Evolutionary conservation across 345 rosid genomes (phyloP).

Genomic region (Populus nigra): DNA sequence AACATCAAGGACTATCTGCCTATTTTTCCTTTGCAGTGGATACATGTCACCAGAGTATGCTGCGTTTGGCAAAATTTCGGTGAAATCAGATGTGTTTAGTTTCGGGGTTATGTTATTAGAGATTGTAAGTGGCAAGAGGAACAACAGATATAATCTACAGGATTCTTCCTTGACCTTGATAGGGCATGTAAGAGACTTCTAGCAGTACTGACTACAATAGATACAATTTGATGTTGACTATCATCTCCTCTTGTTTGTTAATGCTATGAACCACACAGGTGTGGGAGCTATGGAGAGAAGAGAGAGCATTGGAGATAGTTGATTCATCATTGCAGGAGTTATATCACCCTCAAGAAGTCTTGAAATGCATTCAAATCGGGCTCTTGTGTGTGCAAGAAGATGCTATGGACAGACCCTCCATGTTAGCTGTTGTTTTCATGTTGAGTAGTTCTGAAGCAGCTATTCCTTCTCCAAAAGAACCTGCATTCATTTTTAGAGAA

Average conservation of each 20-base stretch:
- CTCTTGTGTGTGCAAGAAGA: conserved; percentile 11
- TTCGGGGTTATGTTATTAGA: conserved; percentile 15
- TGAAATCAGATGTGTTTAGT: conserved; percentile 28
- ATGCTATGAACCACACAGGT: neutral
- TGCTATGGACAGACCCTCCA: neutral
- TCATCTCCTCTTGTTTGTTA: neutral
- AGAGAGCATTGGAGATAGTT: neutral
- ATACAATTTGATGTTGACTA: neutral
- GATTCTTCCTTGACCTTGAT: conserved; percentile 13
- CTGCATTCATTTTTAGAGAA: neutral
- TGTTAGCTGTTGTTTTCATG: conserved; percentile 3
- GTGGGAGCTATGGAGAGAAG: conserved; percentile 6
- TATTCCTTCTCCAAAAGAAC: neutral
- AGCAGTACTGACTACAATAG: neutral
- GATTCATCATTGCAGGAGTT: neutral
- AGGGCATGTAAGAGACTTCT: conserved; percentile 9
- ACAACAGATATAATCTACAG: neutral
- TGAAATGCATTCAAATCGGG: conserved; percentile 16
- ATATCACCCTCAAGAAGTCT: neutral
- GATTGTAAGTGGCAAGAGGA: conserved; percentile 13
- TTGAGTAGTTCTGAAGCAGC: neutral
- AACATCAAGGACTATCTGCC: neutral
- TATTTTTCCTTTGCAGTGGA: conserved; percentile 6
- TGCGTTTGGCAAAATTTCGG: conserved; percentile 15
- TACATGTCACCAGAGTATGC: conserved; percentile 12